Conservation (phyloP, 176 grass and related monocot species). For the Raddia guianensis region DNA sequence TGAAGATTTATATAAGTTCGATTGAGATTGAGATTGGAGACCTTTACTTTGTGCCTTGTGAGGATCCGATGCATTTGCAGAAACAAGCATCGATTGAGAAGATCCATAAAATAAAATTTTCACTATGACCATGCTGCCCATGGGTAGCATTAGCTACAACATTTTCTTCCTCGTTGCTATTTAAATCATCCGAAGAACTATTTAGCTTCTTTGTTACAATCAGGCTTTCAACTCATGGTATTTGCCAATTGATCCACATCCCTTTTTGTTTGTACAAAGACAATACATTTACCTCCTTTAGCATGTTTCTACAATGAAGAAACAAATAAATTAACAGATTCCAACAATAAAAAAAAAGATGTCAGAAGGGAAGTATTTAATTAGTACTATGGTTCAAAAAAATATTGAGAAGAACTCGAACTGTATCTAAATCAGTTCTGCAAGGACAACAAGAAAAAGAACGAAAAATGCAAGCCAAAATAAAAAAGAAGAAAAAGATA, state of each 20-base stretch:
- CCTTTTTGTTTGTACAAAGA: constrained; percentile 85
- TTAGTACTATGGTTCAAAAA: neutral
- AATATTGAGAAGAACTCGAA: neutral
- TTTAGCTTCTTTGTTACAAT: no score
- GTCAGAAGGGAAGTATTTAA: neutral
- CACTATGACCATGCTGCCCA: no score
- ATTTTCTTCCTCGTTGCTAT: no score
- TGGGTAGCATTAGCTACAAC: no score
- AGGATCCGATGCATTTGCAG: no score
- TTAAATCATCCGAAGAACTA: no score
- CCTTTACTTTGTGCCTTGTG: no score
- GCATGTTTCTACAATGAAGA: constrained; percentile 67
- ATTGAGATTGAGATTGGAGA: no score
- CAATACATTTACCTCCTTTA: constrained; percentile 92
- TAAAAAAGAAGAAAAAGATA: no score
- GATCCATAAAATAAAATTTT: no score
- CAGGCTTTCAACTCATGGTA: constrained; percentile 56
- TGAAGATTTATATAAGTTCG: no score
- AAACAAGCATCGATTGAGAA: no score
- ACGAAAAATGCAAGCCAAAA: neutral
- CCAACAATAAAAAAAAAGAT: neutral
- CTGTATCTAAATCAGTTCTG: constrained; percentile 66
- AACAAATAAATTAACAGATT: neutral
- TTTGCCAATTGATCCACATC: constrained; percentile 72
- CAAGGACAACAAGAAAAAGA: constrained; percentile 69